Evolutionary conservation across 352 stramenopile species (phyloP).

Genomic region (Phytophthora colocasiae): DNA sequence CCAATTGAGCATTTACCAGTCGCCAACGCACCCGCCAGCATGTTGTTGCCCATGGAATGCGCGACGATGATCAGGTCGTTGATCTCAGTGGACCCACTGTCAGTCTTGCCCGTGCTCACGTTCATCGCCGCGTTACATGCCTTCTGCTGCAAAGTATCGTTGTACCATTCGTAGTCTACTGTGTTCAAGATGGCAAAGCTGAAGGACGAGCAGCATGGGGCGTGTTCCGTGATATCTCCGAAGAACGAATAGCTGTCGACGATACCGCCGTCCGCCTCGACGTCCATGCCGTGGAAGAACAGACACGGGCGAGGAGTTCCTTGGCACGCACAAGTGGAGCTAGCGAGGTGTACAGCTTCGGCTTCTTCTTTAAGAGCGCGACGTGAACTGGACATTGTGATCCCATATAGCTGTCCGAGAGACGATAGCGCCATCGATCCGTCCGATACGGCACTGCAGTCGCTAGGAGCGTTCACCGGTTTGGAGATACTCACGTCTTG

Average conservation of each 20-base stretch:
- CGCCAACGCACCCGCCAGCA: slow-evolving; percentile 53
- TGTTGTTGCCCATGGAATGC: slow-evolving; percentile 73
- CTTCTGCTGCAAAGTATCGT: slow-evolving; percentile 47
- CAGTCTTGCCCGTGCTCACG: slow-evolving; percentile 30
- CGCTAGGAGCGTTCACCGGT: slow-evolving; percentile 31
- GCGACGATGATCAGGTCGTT: slow-evolving; percentile 60
- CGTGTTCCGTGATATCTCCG: slow-evolving; percentile 52
- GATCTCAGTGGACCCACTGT: slow-evolving; percentile 47
- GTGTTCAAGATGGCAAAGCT: slow-evolving; percentile 61
- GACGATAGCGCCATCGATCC: slow-evolving; percentile 35
- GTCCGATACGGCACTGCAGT: slow-evolving; percentile 31
- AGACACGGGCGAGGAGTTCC: slow-evolving; percentile 49
- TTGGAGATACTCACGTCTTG: slow-evolving; percentile 37
- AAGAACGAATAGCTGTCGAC: slow-evolving; percentile 53
- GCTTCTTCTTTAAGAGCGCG: slow-evolving; percentile 33
- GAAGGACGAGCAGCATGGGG: slow-evolving; percentile 62
- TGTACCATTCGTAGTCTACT: slow-evolving; percentile 62
- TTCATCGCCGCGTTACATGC: slow-evolving; percentile 46
- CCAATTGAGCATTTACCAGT: slow-evolving; percentile 54
- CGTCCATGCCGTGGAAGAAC: slow-evolving; percentile 64
- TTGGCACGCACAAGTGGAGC: slow-evolving; percentile 44
- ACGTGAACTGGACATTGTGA: slow-evolving; percentile 15
- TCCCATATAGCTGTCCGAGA: slow-evolving; percentile 41
- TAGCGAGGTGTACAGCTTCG: slow-evolving; percentile 32
- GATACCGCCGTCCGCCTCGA: slow-evolving; percentile 40